Evolutionary conservation across 352 stramenopile species (phyloP).

Genomic region (Phytophthora hybrid): DNA sequence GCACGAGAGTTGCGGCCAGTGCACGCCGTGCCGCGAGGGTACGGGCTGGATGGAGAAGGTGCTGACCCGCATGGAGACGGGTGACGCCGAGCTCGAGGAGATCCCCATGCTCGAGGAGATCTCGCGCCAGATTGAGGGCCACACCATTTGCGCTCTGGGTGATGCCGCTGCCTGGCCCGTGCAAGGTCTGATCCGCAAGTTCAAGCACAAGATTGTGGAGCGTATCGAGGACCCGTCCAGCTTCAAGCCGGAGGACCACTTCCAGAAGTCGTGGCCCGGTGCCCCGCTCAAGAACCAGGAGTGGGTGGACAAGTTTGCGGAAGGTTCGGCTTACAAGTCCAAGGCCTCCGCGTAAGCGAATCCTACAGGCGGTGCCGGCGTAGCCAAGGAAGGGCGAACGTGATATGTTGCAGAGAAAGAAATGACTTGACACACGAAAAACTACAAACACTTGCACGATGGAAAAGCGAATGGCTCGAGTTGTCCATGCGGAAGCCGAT

Average conservation of each 20-base stretch:
- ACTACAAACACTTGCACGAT: constrained; percentile 38
- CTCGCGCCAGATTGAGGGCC: constrained; percentile 98
- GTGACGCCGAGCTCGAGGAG: constrained; percentile 97
- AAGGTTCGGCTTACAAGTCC: constrained; percentile 92
- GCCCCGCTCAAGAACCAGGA: constrained; percentile 96
- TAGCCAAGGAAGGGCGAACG: constrained; percentile 16
- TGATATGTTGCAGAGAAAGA: constrained; percentile 38
- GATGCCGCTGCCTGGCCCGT: constrained; percentile 99
- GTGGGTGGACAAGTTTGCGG: constrained; percentile 94
- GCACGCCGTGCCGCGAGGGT: constrained; percentile 98
- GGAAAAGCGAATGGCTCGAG: constrained; percentile 26
- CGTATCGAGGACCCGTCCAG: constrained; percentile 96
- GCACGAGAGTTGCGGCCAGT: constrained; percentile 99
- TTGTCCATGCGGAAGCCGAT: constrained; percentile 42
- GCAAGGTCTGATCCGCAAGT: constrained; percentile 98
- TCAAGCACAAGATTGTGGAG: constrained; percentile 99
- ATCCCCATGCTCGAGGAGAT: constrained; percentile 99
- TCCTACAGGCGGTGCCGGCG: neutral
- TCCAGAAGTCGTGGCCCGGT: constrained; percentile 95
- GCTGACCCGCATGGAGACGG: constrained; percentile 98
- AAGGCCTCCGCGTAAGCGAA: constrained; percentile 54
- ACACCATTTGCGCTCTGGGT: constrained; percentile 99
- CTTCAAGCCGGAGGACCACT: constrained; percentile 96
- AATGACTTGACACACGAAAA: constrained; percentile 35
- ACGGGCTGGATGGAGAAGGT: constrained; percentile 98